Percentiles rank a stretch among this genome's conserved stretches.
These are phyloP conservation scores for Scolecobasidium constrictum DNA, from an alignment of 2,329 filamentous ascomycete species.

Conservation along the genomic window DNA sequence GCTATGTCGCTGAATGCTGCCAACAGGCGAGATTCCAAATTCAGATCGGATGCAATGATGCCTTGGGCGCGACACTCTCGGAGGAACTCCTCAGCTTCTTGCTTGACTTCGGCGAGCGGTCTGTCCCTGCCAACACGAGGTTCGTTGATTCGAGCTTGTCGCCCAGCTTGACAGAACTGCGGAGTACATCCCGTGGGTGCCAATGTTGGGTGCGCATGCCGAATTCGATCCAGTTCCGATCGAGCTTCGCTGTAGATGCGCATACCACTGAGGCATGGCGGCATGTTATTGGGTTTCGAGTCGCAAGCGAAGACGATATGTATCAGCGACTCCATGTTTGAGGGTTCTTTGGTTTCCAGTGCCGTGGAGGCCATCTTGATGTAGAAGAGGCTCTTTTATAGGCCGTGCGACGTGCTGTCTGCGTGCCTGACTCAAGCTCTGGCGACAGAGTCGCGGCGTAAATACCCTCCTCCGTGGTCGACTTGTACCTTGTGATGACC, in stretches of 20 bases:
- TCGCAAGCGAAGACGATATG: too few relatives aligned
- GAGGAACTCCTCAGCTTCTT: constrained; percentile 15
- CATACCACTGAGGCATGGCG: not conserved
- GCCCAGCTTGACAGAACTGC: constrained; percentile 17
- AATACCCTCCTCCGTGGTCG: too few relatives aligned
- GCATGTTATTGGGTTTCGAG: too few relatives aligned
- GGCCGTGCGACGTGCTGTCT: too few relatives aligned
- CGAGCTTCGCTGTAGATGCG: not conserved
- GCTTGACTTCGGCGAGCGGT: constrained; percentile 12
- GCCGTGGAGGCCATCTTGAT: too few relatives aligned
- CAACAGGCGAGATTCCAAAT: constrained; percentile 8
- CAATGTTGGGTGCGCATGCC: constrained; percentile 9
- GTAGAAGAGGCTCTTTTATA: too few relatives aligned
- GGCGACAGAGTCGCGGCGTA: too few relatives aligned
- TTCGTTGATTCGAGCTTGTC: constrained; percentile 15
- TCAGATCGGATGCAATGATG: constrained; percentile 12
- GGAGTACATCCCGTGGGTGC: constrained; percentile 16
- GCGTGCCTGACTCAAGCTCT: too few relatives aligned
- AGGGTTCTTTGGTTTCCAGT: too few relatives aligned
- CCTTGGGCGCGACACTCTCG: constrained; percentile 12
- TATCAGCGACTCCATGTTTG: too few relatives aligned
- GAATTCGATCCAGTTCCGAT: constrained; percentile 10
- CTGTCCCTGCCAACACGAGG: constrained; percentile 15
- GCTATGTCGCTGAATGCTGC: constrained; percentile 11
- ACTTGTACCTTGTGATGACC: too few relatives aligned